phyloP scores from a whole-genome alignment of 2,329 filamentous ascomycete species.

The Neophaeococcomyces aloes region DNA sequence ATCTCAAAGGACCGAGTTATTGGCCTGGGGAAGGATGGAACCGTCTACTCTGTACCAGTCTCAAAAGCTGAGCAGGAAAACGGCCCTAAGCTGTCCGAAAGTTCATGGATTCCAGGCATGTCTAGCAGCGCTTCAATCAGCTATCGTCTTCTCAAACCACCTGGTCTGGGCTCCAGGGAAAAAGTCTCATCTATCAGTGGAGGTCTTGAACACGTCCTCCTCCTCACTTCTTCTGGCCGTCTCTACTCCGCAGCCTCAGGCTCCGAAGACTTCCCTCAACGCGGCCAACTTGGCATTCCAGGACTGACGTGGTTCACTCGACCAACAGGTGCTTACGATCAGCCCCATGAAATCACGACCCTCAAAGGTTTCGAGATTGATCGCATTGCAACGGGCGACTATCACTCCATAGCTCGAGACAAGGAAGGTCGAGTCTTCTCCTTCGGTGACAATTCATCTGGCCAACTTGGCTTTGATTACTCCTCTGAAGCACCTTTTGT shows the following conservation, averaged over 20 bases:
- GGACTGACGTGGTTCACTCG: constrained; percentile 70
- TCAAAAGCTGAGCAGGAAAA: constrained; percentile 59
- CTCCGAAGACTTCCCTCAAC: constrained; percentile 63
- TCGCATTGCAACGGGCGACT: constrained; percentile 73
- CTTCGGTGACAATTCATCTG: constrained; percentile 83
- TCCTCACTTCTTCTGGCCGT: constrained; percentile 74
- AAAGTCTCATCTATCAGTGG: constrained; percentile 62
- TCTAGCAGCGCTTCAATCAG: constrained; percentile 47
- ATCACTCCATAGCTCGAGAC: constrained; percentile 72
- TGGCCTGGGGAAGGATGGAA: constrained; percentile 61
- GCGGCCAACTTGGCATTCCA: constrained; percentile 78
- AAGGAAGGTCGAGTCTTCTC: constrained; percentile 66
- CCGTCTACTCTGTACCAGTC: constrained; percentile 74
- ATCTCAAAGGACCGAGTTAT: constrained; percentile 77
- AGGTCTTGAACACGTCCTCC: constrained; percentile 74
- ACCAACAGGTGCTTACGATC: constrained; percentile 67
- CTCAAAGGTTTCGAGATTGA: constrained; percentile 60
- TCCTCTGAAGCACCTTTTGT: constrained; percentile 51
- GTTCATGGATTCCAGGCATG: constrained; percentile 68
- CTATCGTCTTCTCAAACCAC: constrained; percentile 62
- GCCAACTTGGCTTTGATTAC: constrained; percentile 79
- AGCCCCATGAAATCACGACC: constrained; percentile 65
- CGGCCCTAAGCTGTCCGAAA: constrained; percentile 54
- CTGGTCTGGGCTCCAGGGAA: constrained; percentile 56
- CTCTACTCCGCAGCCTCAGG: constrained; percentile 83